phyloP scores from a whole-genome alignment of 1,284 basidiomycete species.

The Sanghuangporus sanghuang region DNA sequence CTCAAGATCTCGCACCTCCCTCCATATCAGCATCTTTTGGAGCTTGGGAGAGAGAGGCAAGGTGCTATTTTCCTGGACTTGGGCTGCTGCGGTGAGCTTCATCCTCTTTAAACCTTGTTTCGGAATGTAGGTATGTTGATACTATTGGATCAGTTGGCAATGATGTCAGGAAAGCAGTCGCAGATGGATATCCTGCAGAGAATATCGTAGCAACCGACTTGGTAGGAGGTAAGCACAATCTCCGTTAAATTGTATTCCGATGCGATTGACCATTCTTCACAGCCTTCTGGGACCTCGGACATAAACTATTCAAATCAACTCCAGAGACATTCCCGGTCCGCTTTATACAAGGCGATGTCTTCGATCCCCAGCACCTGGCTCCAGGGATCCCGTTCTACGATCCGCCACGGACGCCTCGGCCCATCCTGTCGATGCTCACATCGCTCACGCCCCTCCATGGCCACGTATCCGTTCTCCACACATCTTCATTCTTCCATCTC shows the following conservation, averaged over 20 bases:
- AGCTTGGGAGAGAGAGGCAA: slow-evolving; percentile 24
- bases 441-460: slow-evolving; percentile 38
- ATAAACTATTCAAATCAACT: slow-evolving; percentile 22
- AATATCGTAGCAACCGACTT: slow-evolving; percentile 23
- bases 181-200: slow-evolving; percentile 22
- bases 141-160: slow-evolving; percentile 21
- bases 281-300: slow-evolving; percentile 24
- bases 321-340: slow-evolving; percentile 21
- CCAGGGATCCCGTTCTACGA: slow-evolving; percentile 25
- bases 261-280: neutral
- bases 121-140: neutral
- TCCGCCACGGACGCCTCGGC: slow-evolving; percentile 23
- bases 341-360: slow-evolving; percentile 22
- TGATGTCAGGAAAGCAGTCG: slow-evolving; percentile 22
- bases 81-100: slow-evolving; percentile 28
- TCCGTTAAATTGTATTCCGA: neutral
- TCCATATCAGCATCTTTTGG: slow-evolving; percentile 23
- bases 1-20: slow-evolving; percentile 22
- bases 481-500: slow-evolving; percentile 47
- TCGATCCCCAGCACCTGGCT: slow-evolving; percentile 28
- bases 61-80: slow-evolving; percentile 27
- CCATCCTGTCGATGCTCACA: slow-evolving; percentile 30
- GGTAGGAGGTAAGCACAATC: slow-evolving; percentile 12
- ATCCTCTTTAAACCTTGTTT: slow-evolving; percentile 6
- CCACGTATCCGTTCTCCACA: slow-evolving; percentile 41